Percentiles rank a stretch among this genome's conserved stretches.
These are phyloP conservation scores for Phalaenopsis aphrodite DNA, from an alignment of 106 monocot genomes.

Conservation along the genomic window DNA sequence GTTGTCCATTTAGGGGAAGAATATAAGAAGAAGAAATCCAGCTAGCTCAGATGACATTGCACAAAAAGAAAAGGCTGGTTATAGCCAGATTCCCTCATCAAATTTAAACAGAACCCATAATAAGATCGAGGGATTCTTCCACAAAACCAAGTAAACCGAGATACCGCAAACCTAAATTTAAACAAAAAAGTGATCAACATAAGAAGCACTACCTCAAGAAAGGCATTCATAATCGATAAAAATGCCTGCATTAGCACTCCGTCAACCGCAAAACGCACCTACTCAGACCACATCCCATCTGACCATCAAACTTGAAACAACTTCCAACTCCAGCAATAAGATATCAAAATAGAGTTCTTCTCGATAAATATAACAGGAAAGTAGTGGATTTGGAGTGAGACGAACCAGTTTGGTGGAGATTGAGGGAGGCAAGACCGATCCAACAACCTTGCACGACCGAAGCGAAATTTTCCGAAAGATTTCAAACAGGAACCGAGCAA, in stretches of 20 bases:
- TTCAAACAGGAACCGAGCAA: slow-evolving; percentile 53
- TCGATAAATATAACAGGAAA: neutral
- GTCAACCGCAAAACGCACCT: slow-evolving; percentile 83
- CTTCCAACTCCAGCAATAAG: neutral
- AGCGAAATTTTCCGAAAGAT: slow-evolving; percentile 70
- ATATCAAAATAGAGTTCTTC: neutral
- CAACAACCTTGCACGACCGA: slow-evolving; percentile 47
- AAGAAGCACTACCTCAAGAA: slow-evolving; percentile 65
- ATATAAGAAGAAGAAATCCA: neutral
- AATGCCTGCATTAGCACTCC: slow-evolving; percentile 69
- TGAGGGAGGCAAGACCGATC: slow-evolving; percentile 71
- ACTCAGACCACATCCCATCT: neutral
- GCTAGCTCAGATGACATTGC: neutral
- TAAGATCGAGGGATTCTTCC: too few relatives aligned
- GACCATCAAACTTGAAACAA: neutral
- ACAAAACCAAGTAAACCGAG: too few relatives aligned
- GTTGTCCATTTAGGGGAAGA: neutral
- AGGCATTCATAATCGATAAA: slow-evolving; percentile 84
- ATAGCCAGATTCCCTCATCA: too few relatives aligned
- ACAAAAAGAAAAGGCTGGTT: too few relatives aligned
- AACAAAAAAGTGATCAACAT: too few relatives aligned
- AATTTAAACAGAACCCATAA: too few relatives aligned
- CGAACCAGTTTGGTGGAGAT: slow-evolving; percentile 69
- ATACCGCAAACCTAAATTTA: too few relatives aligned
- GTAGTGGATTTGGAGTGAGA: neutral